Conservation (phyloP, 139 green algal species). For the Micractinium conductrix region DNA sequence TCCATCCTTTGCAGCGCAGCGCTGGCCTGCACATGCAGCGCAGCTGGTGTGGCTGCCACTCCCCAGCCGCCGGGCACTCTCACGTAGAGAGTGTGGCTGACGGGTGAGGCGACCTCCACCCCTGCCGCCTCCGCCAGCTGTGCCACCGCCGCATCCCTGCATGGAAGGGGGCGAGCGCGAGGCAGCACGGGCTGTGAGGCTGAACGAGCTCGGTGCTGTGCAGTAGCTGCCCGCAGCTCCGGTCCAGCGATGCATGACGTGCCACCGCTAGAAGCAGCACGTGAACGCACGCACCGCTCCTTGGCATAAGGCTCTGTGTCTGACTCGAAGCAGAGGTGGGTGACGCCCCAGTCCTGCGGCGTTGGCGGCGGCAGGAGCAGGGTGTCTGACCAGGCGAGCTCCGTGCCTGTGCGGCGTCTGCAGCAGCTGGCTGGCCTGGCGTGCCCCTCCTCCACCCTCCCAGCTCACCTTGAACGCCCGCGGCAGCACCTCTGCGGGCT, state of each 20-base stretch:
- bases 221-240: too few relatives aligned
- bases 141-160: conserved; percentile 56
- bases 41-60: not conserved
- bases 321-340: conserved; percentile 80
- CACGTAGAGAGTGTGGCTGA: conserved; percentile 90
- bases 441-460: not conserved
- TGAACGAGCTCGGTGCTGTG: too few relatives aligned
- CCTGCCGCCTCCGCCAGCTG: conserved; percentile 54
- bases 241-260: too few relatives aligned
- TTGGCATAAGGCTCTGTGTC: conserved; percentile 67
- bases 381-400: too few relatives aligned
- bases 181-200: too few relatives aligned
- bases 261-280: too few relatives aligned
- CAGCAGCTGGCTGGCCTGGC: not conserved
- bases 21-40: too few relatives aligned
- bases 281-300: not conserved
- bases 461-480: conserved; percentile 53
- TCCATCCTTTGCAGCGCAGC: too few relatives aligned
- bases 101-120: conserved; percentile 59
- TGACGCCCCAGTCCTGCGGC: conserved; percentile 64
- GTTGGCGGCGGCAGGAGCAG: not conserved
- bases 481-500: conserved; percentile 78
- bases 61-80: conserved; percentile 10
- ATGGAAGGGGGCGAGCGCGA: not conserved
- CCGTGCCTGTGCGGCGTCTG: not conserved